phyloP scores from a whole-genome alignment of 306 rosid species.

The Cucurbita ficifolia region DNA sequence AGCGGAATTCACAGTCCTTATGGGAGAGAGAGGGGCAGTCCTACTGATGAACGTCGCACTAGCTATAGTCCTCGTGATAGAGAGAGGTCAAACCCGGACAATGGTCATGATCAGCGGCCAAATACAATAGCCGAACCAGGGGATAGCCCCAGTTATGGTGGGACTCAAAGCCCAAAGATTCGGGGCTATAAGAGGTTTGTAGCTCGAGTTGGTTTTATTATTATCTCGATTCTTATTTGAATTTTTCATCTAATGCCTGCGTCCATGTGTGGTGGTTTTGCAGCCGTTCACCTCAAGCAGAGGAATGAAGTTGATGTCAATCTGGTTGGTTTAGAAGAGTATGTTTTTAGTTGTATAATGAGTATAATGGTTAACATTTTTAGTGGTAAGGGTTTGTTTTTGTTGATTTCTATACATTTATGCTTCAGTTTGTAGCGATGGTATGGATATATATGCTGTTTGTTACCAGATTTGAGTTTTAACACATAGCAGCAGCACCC shows the following conservation, averaged over 20 bases:
- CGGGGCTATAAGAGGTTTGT: conserved; percentile 69
- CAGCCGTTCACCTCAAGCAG: conserved; percentile 2
- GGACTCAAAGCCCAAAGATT: conserved; percentile 66
- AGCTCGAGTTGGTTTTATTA: not conserved
- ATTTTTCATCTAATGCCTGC: not conserved
- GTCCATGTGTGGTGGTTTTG: not conserved
- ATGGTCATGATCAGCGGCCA: conserved; percentile 44
- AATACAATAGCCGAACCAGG: conserved; percentile 36
- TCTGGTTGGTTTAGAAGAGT: not conserved
- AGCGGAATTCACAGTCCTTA: conserved; percentile 31
- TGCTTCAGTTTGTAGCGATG: not conserved
- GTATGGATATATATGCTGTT: not conserved
- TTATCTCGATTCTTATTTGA: not conserved
- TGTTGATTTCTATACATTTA: not conserved
- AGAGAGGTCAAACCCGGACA: conserved; percentile 37
- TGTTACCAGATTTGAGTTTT: not conserved
- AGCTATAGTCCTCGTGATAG: conserved; percentile 31
- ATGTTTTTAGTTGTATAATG: not conserved
- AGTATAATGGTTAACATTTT: not conserved
- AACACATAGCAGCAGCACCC: not conserved
- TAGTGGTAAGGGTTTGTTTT: not conserved
- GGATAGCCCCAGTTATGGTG: conserved; percentile 66
- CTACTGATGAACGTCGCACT: conserved; percentile 32
- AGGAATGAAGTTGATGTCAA: not conserved
- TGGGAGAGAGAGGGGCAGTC: conserved; percentile 29